These are phyloP conservation scores for Collybiopsis luxurians DNA, from an alignment of 768 basidiomycete genomes.

Conservation along the genomic window DNA sequence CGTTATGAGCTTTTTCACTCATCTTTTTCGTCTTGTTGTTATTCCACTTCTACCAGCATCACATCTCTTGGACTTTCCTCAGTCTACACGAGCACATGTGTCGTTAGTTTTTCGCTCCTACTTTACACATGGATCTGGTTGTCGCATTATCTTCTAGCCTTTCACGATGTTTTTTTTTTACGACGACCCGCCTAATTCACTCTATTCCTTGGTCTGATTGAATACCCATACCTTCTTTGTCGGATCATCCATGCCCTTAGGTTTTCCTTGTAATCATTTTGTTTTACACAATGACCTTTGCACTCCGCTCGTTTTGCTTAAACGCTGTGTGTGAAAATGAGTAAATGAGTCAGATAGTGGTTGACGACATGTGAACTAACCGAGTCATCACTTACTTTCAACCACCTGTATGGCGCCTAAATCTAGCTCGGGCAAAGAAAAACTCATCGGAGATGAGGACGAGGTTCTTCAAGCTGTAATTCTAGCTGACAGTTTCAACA, in stretches of 20 bases:
- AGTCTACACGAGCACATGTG: constrained; percentile 29
- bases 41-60: constrained; percentile 37
- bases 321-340: background rate
- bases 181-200: constrained; percentile 68
- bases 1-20: constrained; percentile 29
- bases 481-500: constrained; percentile 95
- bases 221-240: constrained; percentile 59
- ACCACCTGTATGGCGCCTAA: constrained; percentile 62
- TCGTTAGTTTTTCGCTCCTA: constrained; percentile 30
- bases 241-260: constrained; percentile 58
- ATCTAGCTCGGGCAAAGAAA: constrained; percentile 55
- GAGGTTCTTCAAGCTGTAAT: constrained; percentile 93
- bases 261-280: constrained; percentile 58
- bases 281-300: constrained; percentile 16
- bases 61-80: constrained; percentile 31
- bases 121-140: constrained; percentile 59
- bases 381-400: background rate
- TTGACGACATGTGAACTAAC: background rate
- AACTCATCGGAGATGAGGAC: constrained; percentile 67
- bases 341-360: constrained; percentile 7
- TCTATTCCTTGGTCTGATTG: constrained; percentile 52
- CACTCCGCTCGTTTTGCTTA: background rate
- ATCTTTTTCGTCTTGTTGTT: constrained; percentile 31
- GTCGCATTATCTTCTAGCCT: constrained; percentile 39
- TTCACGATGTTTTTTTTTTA: constrained; percentile 64